phyloP scores from a whole-genome alignment of 306 rosid species.

The Vigna nakashimae region DNA sequence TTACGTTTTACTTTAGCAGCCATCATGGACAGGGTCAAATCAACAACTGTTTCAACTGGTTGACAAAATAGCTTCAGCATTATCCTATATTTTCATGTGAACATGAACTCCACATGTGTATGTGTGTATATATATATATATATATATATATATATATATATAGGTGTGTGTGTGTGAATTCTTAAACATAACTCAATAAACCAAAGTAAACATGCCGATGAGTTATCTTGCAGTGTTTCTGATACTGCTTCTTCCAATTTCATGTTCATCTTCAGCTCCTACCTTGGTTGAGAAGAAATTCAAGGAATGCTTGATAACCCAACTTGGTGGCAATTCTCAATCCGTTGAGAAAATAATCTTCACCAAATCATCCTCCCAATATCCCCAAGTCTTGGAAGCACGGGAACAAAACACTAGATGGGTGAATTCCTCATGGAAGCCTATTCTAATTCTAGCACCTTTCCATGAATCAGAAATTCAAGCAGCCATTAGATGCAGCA shows the following conservation, averaged over 20 bases:
- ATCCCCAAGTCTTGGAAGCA: slow-evolving; percentile 47
- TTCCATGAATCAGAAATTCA: slow-evolving; percentile 58
- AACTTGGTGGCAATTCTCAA: slow-evolving; percentile 22
- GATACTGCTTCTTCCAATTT: slow-evolving; percentile 45
- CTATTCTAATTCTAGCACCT: slow-evolving; percentile 54
- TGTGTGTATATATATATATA: background rate
- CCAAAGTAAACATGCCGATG: slow-evolving; percentile 30
- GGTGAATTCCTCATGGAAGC: slow-evolving; percentile 56
- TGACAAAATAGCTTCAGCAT: background rate
- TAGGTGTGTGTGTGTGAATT: too few relatives aligned
- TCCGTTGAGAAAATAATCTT: slow-evolving; percentile 35
- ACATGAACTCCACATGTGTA: background rate
- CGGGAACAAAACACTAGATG: slow-evolving; percentile 62
- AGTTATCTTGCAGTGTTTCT: slow-evolving; percentile 17
- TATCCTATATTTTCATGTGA: background rate
- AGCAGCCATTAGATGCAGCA: slow-evolving; percentile 57
- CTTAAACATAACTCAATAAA: slow-evolving; percentile 6
- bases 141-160: too few relatives aligned
- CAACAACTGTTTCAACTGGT: background rate
- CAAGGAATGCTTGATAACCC: slow-evolving; percentile 47
- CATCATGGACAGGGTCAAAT: background rate
- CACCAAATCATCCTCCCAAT: slow-evolving; percentile 43
- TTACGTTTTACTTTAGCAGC: background rate
- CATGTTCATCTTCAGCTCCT: slow-evolving; percentile 35
- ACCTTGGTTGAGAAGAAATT: slow-evolving; percentile 39